A percentile compares a stretch with the other conserved stretches of the same genome.
Evolutionary conservation across 2,329 filamentous ascomycete species (phyloP).

Genomic region (Microsporum audouinii): DNA sequence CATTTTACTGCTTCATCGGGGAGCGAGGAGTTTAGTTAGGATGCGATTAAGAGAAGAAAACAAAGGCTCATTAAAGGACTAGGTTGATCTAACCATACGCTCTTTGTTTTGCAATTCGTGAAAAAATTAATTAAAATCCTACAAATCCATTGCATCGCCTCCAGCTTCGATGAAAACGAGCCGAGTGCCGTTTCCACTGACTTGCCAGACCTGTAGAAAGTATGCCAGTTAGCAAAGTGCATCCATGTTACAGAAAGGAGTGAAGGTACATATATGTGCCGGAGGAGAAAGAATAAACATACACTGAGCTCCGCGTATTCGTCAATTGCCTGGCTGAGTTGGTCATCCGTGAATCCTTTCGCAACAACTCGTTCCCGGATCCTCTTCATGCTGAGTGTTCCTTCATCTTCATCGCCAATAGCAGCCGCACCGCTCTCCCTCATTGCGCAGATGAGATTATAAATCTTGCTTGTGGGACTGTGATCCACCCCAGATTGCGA

Average conservation of each 20-base stretch:
- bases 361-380: conserved; percentile 86
- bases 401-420: conserved; percentile 59
- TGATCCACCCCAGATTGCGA: conserved; percentile 52
- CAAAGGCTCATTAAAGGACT: neutral
- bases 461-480: conserved; percentile 81
- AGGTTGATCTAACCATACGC: neutral
- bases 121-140: conserved; percentile 9
- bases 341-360: conserved; percentile 92
- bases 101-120: neutral
- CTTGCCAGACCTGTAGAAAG: conserved; percentile 59
- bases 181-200: conserved; percentile 56
- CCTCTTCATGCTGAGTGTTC: conserved; percentile 76
- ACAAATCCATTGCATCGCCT: conserved; percentile 41
- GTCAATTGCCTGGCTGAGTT: conserved; percentile 74
- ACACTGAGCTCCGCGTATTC: conserved; percentile 85
- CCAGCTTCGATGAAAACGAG: conserved; percentile 57
- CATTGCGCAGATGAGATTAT: conserved; percentile 82
- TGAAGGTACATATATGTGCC: neutral
- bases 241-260: neutral
- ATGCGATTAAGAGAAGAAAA: neutral
- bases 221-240: neutral
- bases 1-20: neutral
- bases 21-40: neutral
- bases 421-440: conserved; percentile 71
- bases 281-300: conserved; percentile 39